Evolutionary conservation across 805 yeast genomes (phyloP).

Genomic region (Lachancea meyersii): DNA sequence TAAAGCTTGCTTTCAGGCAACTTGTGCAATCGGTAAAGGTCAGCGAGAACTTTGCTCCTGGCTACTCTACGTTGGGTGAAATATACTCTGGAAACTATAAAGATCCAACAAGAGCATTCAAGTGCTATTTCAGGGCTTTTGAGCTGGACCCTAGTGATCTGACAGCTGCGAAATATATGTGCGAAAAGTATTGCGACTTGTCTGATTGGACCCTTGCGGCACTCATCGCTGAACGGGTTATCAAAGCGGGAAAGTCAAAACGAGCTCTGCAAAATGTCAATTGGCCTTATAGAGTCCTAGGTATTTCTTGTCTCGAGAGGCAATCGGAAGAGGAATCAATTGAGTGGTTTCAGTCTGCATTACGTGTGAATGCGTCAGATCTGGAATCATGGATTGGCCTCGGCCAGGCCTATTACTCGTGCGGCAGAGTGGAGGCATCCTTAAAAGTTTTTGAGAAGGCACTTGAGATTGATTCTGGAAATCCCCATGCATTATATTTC

Average conservation of each 20-base stretch:
- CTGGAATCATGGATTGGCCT: conserved; percentile 84
- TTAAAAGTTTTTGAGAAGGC: conserved; percentile 73
- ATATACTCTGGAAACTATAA: conserved; percentile 54
- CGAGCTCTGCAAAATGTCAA: conserved; percentile 42
- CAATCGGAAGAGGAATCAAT: conserved; percentile 75
- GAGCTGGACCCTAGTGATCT: conserved; percentile 77
- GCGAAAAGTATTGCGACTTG: conserved; percentile 56
- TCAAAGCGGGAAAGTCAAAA: conserved; percentile 56
- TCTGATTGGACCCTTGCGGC: conserved; percentile 85
- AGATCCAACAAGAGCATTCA: conserved; percentile 66
- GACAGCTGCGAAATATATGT: conserved; percentile 65
- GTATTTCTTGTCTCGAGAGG: conserved; percentile 64
- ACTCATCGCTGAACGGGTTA: conserved; percentile 57
- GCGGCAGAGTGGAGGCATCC: conserved; percentile 86
- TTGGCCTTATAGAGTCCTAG: conserved; percentile 90
- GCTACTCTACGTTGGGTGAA: conserved; percentile 75
- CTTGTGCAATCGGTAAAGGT: conserved; percentile 59
- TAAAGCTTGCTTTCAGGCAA: conserved; percentile 48
- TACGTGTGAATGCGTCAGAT: conserved; percentile 63
- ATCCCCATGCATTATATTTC: conserved; percentile 61
- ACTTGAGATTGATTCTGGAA: conserved; percentile 43
- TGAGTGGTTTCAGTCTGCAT: conserved; percentile 81
- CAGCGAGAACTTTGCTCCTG: conserved; percentile 61
- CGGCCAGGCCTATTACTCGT: conserved; percentile 88
- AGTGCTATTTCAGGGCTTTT: conserved; percentile 84